A percentile compares a stretch with the other conserved stretches of the same genome.
These are phyloP conservation scores for Aspergillus vadensis DNA, from an alignment of 2,329 filamentous ascomycete genomes.

Conservation along the genomic window DNA sequence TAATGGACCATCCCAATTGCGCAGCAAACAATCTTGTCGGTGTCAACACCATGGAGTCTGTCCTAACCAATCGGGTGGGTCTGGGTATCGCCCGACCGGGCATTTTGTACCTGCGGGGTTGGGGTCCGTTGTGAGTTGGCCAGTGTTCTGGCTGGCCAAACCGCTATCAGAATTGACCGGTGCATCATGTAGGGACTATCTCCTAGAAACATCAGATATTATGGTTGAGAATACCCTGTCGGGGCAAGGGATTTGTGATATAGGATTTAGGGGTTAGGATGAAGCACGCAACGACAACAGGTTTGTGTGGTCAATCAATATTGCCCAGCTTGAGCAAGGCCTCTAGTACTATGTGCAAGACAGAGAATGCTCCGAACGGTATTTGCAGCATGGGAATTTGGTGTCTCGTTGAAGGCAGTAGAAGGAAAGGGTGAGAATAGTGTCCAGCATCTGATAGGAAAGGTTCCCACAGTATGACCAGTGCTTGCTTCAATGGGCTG, in stretches of 20 bases:
- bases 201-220: neutral
- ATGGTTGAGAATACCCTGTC: neutral
- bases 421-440: neutral
- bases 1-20: neutral
- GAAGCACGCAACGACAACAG: neutral
- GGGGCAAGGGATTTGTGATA: neutral
- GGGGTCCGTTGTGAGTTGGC: neutral
- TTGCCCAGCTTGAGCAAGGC: neutral
- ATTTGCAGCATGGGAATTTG: neutral
- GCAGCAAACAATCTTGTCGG: too few relatives aligned
- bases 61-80: neutral
- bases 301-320: neutral
- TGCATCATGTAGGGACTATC: neutral
- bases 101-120: neutral
- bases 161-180: neutral
- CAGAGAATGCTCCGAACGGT: neutral
- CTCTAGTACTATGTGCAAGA: neutral
- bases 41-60: neutral
- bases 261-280: neutral
- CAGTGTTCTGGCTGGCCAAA: neutral
- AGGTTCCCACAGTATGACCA: neutral
- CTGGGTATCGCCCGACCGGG: neutral
- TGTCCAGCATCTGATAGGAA: neutral
- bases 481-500: neutral
- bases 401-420: neutral